These are phyloP conservation scores for Flaveria trinervia DNA, from an alignment of 129 eudicot species.

Conservation along the genomic window DNA sequence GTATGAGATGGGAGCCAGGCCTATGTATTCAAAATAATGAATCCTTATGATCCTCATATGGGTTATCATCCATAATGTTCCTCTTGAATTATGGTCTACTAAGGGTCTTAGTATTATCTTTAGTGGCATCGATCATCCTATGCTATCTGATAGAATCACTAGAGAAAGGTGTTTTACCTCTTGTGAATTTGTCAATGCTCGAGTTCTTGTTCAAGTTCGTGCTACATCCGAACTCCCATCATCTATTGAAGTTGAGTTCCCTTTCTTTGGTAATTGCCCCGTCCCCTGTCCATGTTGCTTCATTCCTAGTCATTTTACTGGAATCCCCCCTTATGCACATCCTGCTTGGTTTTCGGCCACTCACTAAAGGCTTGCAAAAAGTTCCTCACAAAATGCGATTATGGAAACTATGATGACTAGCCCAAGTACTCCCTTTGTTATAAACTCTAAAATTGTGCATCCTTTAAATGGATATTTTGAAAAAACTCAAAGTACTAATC, in stretches of 20 bases:
- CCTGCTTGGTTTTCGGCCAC: too few species aligned
- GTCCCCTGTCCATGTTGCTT: too few species aligned
- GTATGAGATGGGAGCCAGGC: background rate
- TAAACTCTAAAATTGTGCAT: too few species aligned
- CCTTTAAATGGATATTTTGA: too few species aligned
- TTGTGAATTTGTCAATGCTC: background rate
- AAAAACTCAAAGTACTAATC: too few species aligned
- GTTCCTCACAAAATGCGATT: too few species aligned
- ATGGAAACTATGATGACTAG: too few species aligned
- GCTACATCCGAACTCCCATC: background rate
- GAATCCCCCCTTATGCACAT: too few species aligned
- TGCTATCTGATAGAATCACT: background rate
- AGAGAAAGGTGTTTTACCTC: background rate
- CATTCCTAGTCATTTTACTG: too few species aligned
- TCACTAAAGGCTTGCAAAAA: too few species aligned
- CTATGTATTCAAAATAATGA: background rate
- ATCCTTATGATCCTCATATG: background rate
- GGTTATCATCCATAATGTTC: background rate
- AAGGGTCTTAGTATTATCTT: background rate
- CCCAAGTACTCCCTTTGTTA: too few species aligned
- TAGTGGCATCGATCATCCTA: background rate
- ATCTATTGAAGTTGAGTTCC: background rate
- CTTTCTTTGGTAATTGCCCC: background rate
- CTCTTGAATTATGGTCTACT: background rate
- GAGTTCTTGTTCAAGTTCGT: background rate